phyloP scores from a whole-genome alignment of 2,329 filamentous ascomycete species.

The Triangularia verruculosa region DNA sequence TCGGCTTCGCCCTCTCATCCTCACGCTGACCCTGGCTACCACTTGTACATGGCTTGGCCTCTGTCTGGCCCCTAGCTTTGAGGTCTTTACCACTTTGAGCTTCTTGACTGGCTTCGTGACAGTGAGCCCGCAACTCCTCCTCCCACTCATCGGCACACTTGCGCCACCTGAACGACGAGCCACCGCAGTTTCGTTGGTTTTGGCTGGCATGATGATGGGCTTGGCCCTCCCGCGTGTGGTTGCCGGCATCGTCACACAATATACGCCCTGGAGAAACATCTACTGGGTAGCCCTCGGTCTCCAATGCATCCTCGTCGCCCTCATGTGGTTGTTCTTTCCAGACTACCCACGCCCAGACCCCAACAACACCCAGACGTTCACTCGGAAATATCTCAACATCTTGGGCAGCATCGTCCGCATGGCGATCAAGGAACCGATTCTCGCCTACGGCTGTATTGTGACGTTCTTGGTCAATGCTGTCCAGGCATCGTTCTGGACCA shows the following conservation, averaged over 20 bases:
- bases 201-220: constrained; percentile 68
- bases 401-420: constrained; percentile 62
- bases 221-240: constrained; percentile 70
- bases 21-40: constrained; percentile 63
- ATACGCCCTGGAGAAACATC: constrained; percentile 66
- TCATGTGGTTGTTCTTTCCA: constrained; percentile 70
- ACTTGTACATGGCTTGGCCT: constrained; percentile 62
- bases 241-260: constrained; percentile 69
- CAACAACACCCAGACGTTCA: constrained; percentile 36
- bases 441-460: constrained; percentile 66
- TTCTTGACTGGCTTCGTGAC: constrained; percentile 70
- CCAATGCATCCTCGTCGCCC: constrained; percentile 61
- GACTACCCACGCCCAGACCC: constrained; percentile 72
- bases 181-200: constrained; percentile 66
- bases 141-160: constrained; percentile 72
- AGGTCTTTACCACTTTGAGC: constrained; percentile 63
- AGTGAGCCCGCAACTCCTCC: constrained; percentile 72
- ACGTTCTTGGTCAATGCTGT: constrained; percentile 52
- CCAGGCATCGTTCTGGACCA: constrained; percentile 53
- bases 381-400: constrained; percentile 53
- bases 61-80: constrained; percentile 62
- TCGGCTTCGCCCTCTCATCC: constrained; percentile 62
- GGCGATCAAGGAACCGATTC: constrained; percentile 59
- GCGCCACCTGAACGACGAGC: constrained; percentile 65
- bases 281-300: constrained; percentile 72